Conservation (phyloP, 1,139 yeast genomes). For the Candida glucosophila region DNA sequence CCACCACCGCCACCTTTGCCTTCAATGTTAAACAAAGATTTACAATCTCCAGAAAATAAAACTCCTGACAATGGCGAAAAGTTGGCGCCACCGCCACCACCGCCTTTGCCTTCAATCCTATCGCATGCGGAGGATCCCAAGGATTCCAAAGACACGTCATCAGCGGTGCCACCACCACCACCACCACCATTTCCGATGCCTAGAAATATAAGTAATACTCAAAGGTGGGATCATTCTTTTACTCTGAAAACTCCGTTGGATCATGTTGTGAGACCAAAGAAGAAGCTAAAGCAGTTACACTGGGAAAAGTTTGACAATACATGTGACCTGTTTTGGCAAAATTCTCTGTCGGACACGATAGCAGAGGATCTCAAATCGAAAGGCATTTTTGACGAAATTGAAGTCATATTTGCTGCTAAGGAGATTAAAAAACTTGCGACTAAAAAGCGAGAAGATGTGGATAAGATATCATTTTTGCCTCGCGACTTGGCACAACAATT, state of each 20-base stretch:
- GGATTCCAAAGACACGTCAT: constrained; percentile 3
- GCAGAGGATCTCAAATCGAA: constrained; percentile 54
- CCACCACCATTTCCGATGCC: constrained; percentile 13
- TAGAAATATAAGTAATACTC: constrained; percentile 3
- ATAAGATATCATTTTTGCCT: constrained; percentile 53
- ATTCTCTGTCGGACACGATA: constrained; percentile 27
- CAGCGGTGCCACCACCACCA: constrained; percentile 13
- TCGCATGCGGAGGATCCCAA: constrained; percentile 1
- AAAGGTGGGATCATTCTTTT: too few species aligned
- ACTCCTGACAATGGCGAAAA: too few species aligned
- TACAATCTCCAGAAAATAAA: too few species aligned
- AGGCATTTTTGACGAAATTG: constrained; percentile 73
- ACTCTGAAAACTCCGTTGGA: constrained; percentile 41
- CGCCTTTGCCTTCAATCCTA: constrained; percentile 2
- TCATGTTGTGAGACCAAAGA: constrained; percentile 65
- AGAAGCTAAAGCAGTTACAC: constrained; percentile 70
- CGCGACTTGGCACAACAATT: constrained; percentile 73
- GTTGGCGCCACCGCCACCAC: constrained; percentile 1
- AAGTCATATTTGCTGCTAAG: constrained; percentile 69
- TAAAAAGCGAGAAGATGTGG: constrained; percentile 37
- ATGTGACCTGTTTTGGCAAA: constrained; percentile 59
- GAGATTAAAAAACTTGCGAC: constrained; percentile 54
- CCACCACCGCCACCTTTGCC: constrained; percentile 3
- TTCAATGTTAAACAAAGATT: too few species aligned
- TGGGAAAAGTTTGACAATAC: constrained; percentile 72